A percentile compares a stretch with the other conserved stretches of the same genome.
Conservation (phyloP, 768 basidiomycete species). For the Lactarius akahatsu region DNA sequence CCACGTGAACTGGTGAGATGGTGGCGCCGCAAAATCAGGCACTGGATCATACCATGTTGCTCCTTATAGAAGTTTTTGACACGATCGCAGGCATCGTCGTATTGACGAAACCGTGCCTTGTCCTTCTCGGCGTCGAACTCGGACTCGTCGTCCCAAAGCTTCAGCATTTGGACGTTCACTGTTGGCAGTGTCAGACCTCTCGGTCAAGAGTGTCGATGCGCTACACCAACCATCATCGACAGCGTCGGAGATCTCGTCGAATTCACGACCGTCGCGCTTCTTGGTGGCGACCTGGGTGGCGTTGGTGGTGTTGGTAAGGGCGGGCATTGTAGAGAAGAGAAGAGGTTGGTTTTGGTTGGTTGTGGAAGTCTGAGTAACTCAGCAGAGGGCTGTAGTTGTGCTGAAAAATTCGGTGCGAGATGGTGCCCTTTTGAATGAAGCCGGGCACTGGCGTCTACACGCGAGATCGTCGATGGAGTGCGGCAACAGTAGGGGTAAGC, state of each 20-base stretch:
- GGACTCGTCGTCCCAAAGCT: conserved; percentile 54
- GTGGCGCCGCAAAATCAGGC: conserved; percentile 11
- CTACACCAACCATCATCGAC: conserved; percentile 46
- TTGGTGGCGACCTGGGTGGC: not conserved
- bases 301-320: conserved; percentile 13
- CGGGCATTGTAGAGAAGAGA: conserved; percentile 18
- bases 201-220: conserved; percentile 4
- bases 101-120: conserved; percentile 68
- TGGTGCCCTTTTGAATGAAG: conserved; percentile 18
- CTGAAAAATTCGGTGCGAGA: conserved; percentile 3
- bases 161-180: conserved; percentile 72
- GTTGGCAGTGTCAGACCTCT: conserved; percentile 11
- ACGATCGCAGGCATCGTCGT: conserved; percentile 72
- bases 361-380: conserved; percentile 7
- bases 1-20: conserved; percentile 10
- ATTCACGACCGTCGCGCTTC: conserved; percentile 34
- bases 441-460: conserved; percentile 16
- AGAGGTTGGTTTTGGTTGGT: not conserved
- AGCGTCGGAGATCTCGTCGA: conserved; percentile 50
- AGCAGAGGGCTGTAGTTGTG: conserved; percentile 12
- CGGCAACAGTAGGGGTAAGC: conserved; percentile 2
- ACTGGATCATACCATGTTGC: conserved; percentile 58
- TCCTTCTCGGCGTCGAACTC: conserved; percentile 62
- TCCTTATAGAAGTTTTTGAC: conserved; percentile 78
- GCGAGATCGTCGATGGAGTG: conserved; percentile 17